Base-by-base conservation (phyloP, 352 stramenopile species). In the Phytopythium litorale region DNA sequence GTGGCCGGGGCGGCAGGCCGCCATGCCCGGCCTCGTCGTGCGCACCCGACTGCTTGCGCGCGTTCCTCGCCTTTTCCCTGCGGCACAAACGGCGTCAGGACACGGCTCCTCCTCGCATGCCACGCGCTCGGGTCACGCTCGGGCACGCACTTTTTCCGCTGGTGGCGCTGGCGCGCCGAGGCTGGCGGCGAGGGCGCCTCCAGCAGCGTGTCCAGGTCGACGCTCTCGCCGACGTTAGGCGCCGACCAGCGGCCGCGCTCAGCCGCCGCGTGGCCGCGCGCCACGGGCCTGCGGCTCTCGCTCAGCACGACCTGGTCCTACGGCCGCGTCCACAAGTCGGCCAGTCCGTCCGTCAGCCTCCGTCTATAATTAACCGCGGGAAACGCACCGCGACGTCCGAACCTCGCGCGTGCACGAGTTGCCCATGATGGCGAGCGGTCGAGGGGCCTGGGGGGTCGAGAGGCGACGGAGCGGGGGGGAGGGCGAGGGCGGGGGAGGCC, bases 191-290 rank as follows among this genome's bases (percentile, higher is more conserved):
- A 93, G 7, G 84, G 84, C 25, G 84, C 84, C 62, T 90, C 81
- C 43, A 93, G 63, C 28, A 93, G 60, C 57, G 80, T 89, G 68
- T 93, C 84, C n/a, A 93, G 72, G 40, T 93, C 84, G 28, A 91
- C 81, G 50, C 76, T 88, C 61, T 88, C 79, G 11, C 71, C 53
- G 30, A 67, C 73, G 45, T 87, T 81, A 8, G 81, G 81, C 0
- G 84, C 81, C 12, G 84, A 93, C 84, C 84, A 93, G 32, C 84
- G 81, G 9, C 81, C 84, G 9, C 78, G 73, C 42, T 78, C 74
- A n/a, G n/a, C n/a, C 33, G 32, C n/a, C 33, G 30, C 63, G 30
- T 53, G 87, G 71, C n/a, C n/a, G n/a, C 71, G 73, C 65, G 84
- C 66, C 25, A 75, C 65, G 35, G 71, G 72, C 50, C 71, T 70